Evolutionary conservation across 2,329 filamentous ascomycete species (phyloP).

Genomic region (Akanthomyces lecanii): DNA sequence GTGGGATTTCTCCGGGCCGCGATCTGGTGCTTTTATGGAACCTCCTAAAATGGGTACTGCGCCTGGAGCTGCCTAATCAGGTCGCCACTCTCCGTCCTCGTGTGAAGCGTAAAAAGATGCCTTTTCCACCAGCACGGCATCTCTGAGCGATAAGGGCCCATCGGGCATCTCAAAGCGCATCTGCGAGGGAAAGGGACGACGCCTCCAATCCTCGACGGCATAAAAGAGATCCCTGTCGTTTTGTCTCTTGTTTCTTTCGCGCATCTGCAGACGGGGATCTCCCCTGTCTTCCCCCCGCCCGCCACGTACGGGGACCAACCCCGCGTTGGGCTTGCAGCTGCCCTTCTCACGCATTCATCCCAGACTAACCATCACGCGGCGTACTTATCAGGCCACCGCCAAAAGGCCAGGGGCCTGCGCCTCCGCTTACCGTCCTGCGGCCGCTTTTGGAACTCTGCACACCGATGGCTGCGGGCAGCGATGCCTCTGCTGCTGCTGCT

Average conservation of each 20-base stretch:
- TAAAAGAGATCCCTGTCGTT: neutral
- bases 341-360: neutral
- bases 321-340: conserved; percentile 12
- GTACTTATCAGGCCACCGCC: neutral
- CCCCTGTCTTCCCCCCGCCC: neutral
- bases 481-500: neutral
- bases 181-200: neutral
- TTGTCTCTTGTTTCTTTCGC: neutral
- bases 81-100: neutral
- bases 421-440: neutral
- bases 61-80: conserved; percentile 12
- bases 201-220: neutral
- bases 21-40: neutral
- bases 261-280: neutral
- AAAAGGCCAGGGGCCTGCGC: neutral
- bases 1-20: neutral
- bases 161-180: neutral
- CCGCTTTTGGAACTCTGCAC: neutral
- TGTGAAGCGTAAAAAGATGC: neutral
- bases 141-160: conserved; percentile 6
- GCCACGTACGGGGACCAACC: neutral
- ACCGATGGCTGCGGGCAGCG: neutral
- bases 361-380: neutral
- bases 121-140: conserved; percentile 13
- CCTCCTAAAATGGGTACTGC: neutral